Evolutionary conservation across 495 filamentous ascomycete species (phyloP), one percentile per base, ranked within the genome.

Genomic region (Venustampulla echinocandica): DNA sequence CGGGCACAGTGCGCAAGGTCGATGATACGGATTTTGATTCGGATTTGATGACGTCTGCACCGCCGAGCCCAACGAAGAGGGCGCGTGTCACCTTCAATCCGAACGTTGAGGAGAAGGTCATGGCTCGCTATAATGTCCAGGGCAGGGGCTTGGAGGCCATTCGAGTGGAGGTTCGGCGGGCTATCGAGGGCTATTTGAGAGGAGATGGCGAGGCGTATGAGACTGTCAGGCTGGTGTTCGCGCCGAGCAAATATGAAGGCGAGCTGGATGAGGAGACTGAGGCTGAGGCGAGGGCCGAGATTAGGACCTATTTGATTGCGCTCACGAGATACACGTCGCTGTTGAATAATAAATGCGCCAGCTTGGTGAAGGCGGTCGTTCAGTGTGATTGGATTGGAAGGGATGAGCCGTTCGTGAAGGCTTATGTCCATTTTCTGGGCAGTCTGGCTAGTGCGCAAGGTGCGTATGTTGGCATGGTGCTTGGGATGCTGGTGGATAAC

Each of bases 321-420:
- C 72, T 97, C 42, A 74, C 84, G n/a, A 77, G 75, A 38, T 82
- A 81, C 49, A 76, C 84, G 6, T 79, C 82, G 18, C 64, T 77
- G 18, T 68, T 99, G 20, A 74, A 82, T 51, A 79, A 76, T 54
- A 76, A 75, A 37, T 95, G 85, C 64, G 76, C 78, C 15, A 79
- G 80, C 1, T 65, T 99, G 24, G 79, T 95, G 28, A 69, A 77
- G 50, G 79, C 80, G 18, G 69, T 94, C 9, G 65, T 96, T 24
- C 67, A 75, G 48, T 85, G 79, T 61, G 69, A 79, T 28, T 99
- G 92, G 92, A 73, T 95, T 33, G 87, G 84, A 9, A 75, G 88
- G 40, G 85, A 90, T 56, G 81, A 89, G 47, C 66, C 73, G 3
- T 96, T 93, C 64, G 74, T 89, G 30, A 79, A 78, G 48, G 70